phyloP scores from a whole-genome alignment of 306 rosid genomes.

The Trichosanthes cucumerina region DNA sequence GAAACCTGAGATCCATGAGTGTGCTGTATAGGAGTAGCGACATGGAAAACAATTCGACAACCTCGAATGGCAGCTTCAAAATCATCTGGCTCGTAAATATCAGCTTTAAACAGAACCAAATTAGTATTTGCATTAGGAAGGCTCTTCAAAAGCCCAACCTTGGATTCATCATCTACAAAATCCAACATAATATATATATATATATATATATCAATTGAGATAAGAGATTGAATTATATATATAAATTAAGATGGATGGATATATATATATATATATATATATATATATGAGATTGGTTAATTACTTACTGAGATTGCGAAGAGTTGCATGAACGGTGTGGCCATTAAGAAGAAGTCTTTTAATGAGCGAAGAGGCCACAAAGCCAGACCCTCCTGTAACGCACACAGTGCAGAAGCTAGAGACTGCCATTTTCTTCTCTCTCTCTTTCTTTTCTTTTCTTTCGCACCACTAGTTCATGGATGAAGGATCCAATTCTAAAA shows the following conservation, averaged over 20 bases:
- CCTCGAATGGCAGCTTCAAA: slow-evolving; percentile 20
- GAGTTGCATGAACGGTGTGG: slow-evolving; percentile 29
- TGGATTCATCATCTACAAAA: slow-evolving; percentile 21
- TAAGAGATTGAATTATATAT: too few relatives aligned
- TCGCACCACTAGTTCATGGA: too few relatives aligned
- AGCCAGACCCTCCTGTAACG: slow-evolving; percentile 31
- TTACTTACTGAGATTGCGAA: slow-evolving; percentile 24
- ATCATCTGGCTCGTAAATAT: slow-evolving; percentile 14
- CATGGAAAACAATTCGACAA: slow-evolving; percentile 20
- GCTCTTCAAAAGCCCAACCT: slow-evolving; percentile 23
- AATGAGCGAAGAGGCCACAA: slow-evolving; percentile 21
- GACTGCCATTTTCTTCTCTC: neutral
- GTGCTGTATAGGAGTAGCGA: slow-evolving; percentile 23
- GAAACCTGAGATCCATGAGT: slow-evolving; percentile 13
- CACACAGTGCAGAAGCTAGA: slow-evolving; percentile 15
- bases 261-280: too few relatives aligned
- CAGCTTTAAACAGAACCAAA: slow-evolving; percentile 26
- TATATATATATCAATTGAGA: too few relatives aligned
- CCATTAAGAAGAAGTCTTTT: slow-evolving; percentile 25
- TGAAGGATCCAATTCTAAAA: too few relatives aligned
- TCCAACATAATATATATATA: too few relatives aligned
- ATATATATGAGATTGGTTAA: too few relatives aligned
- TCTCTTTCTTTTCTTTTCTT: neutral
- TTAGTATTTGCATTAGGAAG: slow-evolving; percentile 20
- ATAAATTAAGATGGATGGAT: too few relatives aligned